A percentile compares a stretch with the other conserved stretches of the same genome.
phyloP scores from a whole-genome alignment of 139 green algal species.

The Haematococcus lacustris region DNA sequence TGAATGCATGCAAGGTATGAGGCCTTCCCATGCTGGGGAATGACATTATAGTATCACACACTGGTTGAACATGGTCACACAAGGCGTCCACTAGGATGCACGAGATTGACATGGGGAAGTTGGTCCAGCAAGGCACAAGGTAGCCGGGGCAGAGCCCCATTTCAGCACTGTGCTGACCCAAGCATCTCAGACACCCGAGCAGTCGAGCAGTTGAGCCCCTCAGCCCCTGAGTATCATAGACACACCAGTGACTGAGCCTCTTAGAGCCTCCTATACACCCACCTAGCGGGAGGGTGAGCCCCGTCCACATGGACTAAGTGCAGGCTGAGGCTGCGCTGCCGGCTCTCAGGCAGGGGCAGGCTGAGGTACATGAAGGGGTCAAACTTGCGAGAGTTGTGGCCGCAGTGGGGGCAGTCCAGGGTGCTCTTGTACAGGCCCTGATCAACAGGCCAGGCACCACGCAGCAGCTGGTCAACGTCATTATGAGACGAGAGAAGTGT shows the following conservation, averaged over 20 bases:
- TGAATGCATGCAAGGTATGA: not conserved
- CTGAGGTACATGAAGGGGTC: slow-evolving; percentile 97
- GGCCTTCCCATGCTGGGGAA: not conserved
- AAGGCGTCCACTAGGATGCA: not conserved
- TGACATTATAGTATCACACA: not conserved
- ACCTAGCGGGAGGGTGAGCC: not conserved
- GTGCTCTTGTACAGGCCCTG: slow-evolving; percentile 85
- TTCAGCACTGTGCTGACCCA: not conserved
- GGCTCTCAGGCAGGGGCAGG: slow-evolving; percentile 75
- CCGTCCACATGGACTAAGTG: slow-evolving; percentile 57
- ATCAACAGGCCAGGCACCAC: too few relatives aligned
- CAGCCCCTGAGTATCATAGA: not conserved
- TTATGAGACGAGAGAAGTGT: too few relatives aligned
- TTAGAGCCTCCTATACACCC: not conserved
- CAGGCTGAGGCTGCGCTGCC: slow-evolving; percentile 13
- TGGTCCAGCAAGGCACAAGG: not conserved
- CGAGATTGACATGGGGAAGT: not conserved
- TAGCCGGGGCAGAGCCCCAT: not conserved
- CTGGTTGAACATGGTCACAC: not conserved
- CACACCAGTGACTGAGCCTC: not conserved
- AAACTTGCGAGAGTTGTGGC: slow-evolving; percentile 74
- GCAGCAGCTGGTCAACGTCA: too few relatives aligned
- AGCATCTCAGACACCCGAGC: not conserved
- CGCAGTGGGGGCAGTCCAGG: slow-evolving; percentile 80
- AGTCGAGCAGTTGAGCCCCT: not conserved